Conservation (phyloP, 2,329 filamentous ascomycete genomes). For the Chrysosphaeria jannelii region DNA sequence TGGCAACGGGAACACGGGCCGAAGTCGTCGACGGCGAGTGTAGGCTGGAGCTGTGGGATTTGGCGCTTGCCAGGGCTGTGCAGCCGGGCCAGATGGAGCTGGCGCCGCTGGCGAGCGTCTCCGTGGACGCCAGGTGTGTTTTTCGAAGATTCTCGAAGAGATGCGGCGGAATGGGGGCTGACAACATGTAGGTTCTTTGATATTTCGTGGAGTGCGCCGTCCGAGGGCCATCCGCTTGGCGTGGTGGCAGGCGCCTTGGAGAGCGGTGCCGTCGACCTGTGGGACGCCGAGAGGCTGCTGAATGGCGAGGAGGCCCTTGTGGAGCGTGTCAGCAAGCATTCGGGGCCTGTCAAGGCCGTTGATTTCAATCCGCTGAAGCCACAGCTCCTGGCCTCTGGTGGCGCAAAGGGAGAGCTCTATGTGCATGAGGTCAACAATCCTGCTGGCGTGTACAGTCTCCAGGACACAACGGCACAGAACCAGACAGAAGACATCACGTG, state of each 20-base stretch:
- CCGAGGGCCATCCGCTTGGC: conserved; percentile 48
- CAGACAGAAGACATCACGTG: conserved; percentile 89
- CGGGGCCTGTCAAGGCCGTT: conserved; percentile 69
- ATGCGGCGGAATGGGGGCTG: not conserved
- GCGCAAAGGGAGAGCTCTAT: conserved; percentile 84
- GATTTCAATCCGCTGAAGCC: conserved; percentile 90
- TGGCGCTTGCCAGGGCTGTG: conserved; percentile 54
- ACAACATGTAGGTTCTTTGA: conserved; percentile 52
- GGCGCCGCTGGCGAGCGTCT: conserved; percentile 56
- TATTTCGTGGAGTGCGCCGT: conserved; percentile 72
- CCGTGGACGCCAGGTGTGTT: conserved; percentile 59
- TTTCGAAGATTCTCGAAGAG: not conserved
- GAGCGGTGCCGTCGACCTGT: conserved; percentile 75
- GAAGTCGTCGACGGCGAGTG: conserved; percentile 90
- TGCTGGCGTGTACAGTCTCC: conserved; percentile 62
- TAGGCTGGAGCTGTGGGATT: conserved; percentile 85
- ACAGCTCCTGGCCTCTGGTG: conserved; percentile 74
- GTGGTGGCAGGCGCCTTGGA: conserved; percentile 89
- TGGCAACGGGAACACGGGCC: conserved; percentile 81
- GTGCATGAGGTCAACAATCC: conserved; percentile 86
- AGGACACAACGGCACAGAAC: conserved; percentile 46
- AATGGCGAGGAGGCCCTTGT: conserved; percentile 43
- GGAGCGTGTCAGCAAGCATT: conserved; percentile 69
- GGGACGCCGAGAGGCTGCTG: conserved; percentile 51
- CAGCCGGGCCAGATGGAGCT: too few species aligned